Base-by-base conservation (phyloP, 2,329 filamentous ascomycete species). In the Thelonectria rubi region DNA sequence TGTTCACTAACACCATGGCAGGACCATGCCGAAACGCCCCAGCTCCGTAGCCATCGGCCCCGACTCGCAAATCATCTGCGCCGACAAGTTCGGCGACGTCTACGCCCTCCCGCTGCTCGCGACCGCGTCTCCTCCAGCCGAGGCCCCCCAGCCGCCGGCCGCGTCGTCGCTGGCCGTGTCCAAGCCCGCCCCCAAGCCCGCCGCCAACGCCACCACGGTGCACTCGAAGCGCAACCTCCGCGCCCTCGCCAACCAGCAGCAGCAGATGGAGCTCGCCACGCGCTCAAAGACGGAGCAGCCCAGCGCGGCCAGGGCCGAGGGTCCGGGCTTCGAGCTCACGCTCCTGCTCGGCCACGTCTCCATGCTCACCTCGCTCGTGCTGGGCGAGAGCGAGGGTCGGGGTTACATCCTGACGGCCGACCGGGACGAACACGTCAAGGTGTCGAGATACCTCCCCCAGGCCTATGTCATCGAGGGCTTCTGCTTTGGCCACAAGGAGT, bases 81-180 rank as follows among this genome's bases (percentile, higher is more conserved):
- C 88, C 54, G 95, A 99, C 81, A 99, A 99, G 77, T 98, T 98
- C 73, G 95, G 95, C 67, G 95, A 99, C 75, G 94, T 97, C 63
- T 98, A 97, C 78, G 86, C 91, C 11, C 79, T 99, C 8, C 94
- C 95, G 14, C 81, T 73, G 61, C 49, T 71, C 67, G 37, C 71
- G 66, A 34, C 59, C 58, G 18, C 65, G 69, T 21, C 54, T 52
- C 55, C 66, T 49, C 21, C 43, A 4, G 34, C 15, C 43, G 32
- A 56, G 43, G 47, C 54, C 43, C 47, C 66, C 52, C 62, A 61
- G 47, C 49, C 48, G 42, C 62, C 62, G 37, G 56, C 71, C 32
- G 55, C 66, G 42, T 53, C 57, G 30, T 40, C 64, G 3, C 62
- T 65, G 18, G 48, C 26, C 26, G 26, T 59, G 20, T 60, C 72